phyloP scores from a whole-genome alignment of 192 early-diverging fungal species.

The Martensiomyces pterosporus region DNA sequence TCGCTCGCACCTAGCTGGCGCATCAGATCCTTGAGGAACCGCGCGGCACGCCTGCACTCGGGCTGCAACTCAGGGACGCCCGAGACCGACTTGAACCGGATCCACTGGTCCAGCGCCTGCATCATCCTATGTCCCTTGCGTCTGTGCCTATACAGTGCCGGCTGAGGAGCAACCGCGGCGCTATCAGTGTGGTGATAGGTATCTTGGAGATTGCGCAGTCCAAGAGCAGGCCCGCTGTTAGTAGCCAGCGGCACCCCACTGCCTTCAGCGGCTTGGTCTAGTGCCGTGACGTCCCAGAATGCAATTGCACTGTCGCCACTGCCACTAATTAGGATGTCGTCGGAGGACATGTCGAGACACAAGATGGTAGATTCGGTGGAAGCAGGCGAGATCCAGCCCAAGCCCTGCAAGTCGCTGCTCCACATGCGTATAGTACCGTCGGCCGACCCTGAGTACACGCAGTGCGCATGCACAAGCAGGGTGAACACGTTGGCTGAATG shows the following conservation, averaged over 20 bases:
- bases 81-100: conserved; percentile 62
- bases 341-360: conserved; percentile 22
- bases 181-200: no score
- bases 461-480: conserved; percentile 40
- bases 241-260: no score
- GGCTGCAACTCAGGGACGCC: conserved; percentile 63
- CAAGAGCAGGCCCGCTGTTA: no score
- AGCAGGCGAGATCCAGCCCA: conserved; percentile 49
- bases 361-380: conserved; percentile 58
- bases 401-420: conserved; percentile 57
- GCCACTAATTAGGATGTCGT: conserved; percentile 56
- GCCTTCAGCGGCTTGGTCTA: no score
- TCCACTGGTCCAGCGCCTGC: conserved; percentile 65
- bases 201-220: no score
- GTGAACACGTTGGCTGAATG: conserved; percentile 58
- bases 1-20: conserved; percentile 64
- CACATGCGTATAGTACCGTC: conserved; percentile 69
- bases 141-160: background rate
- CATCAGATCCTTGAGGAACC: conserved; percentile 64
- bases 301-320: conserved; percentile 57
- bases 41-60: conserved; percentile 68
- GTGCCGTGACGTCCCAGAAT: conserved; percentile 53
- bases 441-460: conserved; percentile 61
- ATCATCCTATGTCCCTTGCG: conserved; percentile 45
- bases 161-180: background rate